These are phyloP conservation scores for Kodamaea restingae DNA, from an alignment of 805 yeast genomes.

Conservation along the genomic window DNA sequence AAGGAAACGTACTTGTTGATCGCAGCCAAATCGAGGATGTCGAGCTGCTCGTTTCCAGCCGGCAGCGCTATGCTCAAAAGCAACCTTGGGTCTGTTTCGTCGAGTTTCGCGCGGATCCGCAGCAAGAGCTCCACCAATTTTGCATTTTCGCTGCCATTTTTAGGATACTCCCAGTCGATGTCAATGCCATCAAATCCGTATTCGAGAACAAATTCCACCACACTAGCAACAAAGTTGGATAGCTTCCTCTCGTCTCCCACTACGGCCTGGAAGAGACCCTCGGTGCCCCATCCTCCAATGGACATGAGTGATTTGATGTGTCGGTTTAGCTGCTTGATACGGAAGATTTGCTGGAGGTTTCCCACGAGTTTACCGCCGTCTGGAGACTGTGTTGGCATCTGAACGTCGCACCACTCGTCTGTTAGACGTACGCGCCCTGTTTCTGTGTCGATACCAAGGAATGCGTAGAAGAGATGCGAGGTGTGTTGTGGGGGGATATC, in stretches of 20 bases:
- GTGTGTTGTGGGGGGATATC: slow-evolving; percentile 55
- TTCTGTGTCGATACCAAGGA: slow-evolving; percentile 52
- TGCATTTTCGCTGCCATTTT: slow-evolving; percentile 40
- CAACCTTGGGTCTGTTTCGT: slow-evolving; percentile 26
- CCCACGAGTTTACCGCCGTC: slow-evolving; percentile 35
- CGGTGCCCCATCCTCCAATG: slow-evolving; percentile 76
- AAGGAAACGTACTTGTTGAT: slow-evolving; percentile 58
- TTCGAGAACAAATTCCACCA: slow-evolving; percentile 43
- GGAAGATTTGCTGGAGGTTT: slow-evolving; percentile 45
- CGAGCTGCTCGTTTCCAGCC: slow-evolving; percentile 47
- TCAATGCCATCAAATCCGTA: slow-evolving; percentile 87
- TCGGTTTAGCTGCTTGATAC: slow-evolving; percentile 38
- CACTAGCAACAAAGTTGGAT: slow-evolving; percentile 45
- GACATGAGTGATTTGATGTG: slow-evolving; percentile 61
- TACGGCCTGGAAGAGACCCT: slow-evolving; percentile 35
- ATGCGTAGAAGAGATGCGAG: slow-evolving; percentile 77
- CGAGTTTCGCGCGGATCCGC: slow-evolving; percentile 37
- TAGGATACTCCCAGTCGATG: slow-evolving; percentile 92
- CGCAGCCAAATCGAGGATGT: slow-evolving; percentile 41
- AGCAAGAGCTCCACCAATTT: slow-evolving; percentile 42
- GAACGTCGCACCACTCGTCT: slow-evolving; percentile 66
- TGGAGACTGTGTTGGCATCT: slow-evolving; percentile 31
- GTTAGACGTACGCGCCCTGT: slow-evolving; percentile 53
- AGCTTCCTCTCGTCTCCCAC: slow-evolving; percentile 23
- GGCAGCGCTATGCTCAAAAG: slow-evolving; percentile 76